Conservation (phyloP, 129 eudicot species). For the Flaveria bidentis region DNA sequence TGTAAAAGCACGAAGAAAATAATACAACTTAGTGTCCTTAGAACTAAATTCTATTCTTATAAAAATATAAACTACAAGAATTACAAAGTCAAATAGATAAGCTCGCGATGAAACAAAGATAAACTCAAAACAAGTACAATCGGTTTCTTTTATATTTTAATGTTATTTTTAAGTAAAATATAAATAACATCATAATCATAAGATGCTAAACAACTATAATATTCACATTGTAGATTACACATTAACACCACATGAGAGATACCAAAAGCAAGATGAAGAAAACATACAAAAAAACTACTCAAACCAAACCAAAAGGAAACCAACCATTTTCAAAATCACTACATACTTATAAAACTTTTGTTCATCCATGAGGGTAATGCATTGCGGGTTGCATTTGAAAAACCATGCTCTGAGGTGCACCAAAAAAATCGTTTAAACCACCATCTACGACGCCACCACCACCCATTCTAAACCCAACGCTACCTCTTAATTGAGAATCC, state of each 20-base stretch:
- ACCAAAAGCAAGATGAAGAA: background rate
- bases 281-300: constrained; percentile 6
- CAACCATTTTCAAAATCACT: background rate
- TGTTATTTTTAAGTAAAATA: background rate
- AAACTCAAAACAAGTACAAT: too few species aligned
- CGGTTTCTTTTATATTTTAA: background rate
- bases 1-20: background rate
- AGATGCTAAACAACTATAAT: background rate
- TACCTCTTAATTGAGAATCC: background rate
- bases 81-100: too few species aligned
- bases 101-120: too few species aligned
- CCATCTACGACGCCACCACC: background rate
- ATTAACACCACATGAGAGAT: background rate
- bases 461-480: background rate
- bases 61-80: background rate
- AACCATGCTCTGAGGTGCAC: constrained; percentile 4
- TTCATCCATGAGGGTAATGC: background rate
- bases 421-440: background rate
- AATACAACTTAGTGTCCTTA: background rate
- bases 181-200: background rate
- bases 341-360: background rate
- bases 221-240: constrained; percentile 1
- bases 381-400: background rate
- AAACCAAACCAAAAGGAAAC: constrained; percentile 4
- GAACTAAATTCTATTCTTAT: background rate